Evolutionary conservation across 1,284 basidiomycete species (phyloP).

Genomic region (Coniophora puteana): DNA sequence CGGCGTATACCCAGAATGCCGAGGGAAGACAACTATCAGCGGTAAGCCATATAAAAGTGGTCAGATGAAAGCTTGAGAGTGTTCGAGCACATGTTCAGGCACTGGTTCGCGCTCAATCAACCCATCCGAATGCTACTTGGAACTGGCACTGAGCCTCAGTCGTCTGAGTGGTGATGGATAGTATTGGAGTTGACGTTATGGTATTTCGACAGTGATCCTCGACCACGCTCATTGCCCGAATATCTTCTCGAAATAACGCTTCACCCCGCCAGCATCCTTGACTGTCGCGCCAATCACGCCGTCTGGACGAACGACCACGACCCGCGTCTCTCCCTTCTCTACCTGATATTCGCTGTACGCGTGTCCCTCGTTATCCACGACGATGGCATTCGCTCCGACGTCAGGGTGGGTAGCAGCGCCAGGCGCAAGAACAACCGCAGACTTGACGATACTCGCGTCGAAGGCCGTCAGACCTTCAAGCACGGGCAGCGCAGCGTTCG

Average conservation of each 20-base stretch:
- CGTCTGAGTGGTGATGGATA: no score
- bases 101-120: no score
- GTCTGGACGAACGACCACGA: slow-evolving; percentile 19
- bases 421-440: slow-evolving; percentile 3
- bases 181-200: no score
- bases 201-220: no score
- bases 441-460: neutral
- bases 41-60: no score
- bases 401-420: neutral
- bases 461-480: neutral
- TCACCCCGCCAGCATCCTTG: slow-evolving; percentile 6
- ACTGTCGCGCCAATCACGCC: slow-evolving; percentile 17
- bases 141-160: no score
- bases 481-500: neutral
- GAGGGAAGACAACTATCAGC: no score
- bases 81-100: no score
- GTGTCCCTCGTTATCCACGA: slow-evolving; percentile 8
- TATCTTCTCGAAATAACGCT: slow-evolving; percentile 15
- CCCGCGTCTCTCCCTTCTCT: slow-evolving; percentile 3
- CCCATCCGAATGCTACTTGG: no score
- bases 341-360: slow-evolving; percentile 9
- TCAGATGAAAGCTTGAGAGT: no score
- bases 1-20: no score
- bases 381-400: neutral
- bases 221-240: no score